Base-by-base conservation (phyloP, 257 asterid genomes). In the Phtheirospermum japonicum region DNA sequence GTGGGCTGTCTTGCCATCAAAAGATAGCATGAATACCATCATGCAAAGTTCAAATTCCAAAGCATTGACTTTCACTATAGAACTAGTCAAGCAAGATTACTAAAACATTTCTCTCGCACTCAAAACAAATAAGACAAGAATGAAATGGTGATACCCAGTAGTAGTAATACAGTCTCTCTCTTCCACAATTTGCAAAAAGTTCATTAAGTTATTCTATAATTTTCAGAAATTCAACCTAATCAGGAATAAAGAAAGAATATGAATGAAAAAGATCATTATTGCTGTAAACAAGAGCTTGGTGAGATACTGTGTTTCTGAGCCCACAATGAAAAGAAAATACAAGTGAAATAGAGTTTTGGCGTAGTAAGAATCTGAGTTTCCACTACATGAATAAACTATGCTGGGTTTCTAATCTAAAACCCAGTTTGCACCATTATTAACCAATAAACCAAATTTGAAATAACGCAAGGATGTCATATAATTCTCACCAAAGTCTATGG, bases 401-500 rank as follows among this genome's bases (percentile, higher is more conserved):
- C 37, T 9, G 9, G 17, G 26, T 14, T 48, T 18, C 26, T 26
- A 56, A 30, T 32, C 43, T 40, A 14, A 12, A 31, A 64, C 36
- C 59, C 66, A 62, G 59, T 58, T 58, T 56, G 57, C 68, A 65
- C 32, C 30, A 59, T 18, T 57, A 37, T 9, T 19, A 36, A 60
- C 39, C 18, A 67, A 59, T 42, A 60, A 7, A 13, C 17, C 37
- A 59, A 49, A 23, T 32, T 28, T 48, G 51, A n/a, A 52, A 33
- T 17, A n/a, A 43, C 18, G 37, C 6, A n/a, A 32, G 52, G 64
- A 51, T 48, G 20, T 65, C 42, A 59, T 57, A 62, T 46, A 40
- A 17, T 17, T 45, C 82, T 68, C 69, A 93, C 99, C 99, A 76
- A 68, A 82, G 61, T 79, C 88, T 72, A 85, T 70, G 56, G 95